These are phyloP conservation scores for Perkinsus olseni DNA, from an alignment of 169 alveolate genomes.

Conservation along the genomic window DNA sequence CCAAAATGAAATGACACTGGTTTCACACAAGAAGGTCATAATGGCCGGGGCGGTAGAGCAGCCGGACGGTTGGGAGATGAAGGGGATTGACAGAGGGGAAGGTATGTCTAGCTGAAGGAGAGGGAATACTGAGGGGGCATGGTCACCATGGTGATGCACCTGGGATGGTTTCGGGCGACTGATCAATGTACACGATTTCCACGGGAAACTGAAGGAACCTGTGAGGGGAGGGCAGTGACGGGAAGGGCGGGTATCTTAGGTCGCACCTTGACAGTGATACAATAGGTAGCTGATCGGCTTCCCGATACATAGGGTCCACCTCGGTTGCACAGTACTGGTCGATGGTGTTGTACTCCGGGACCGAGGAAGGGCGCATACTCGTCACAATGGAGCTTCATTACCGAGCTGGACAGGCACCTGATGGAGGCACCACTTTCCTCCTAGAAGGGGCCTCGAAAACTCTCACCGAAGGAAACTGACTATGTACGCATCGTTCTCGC, in stretches of 20 bases:
- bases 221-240: background rate
- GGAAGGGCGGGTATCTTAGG: background rate
- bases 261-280: background rate
- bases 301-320: slow-evolving; percentile 2
- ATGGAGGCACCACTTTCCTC: background rate
- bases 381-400: slow-evolving; percentile 1
- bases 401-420: slow-evolving; percentile 20
- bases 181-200: slow-evolving; percentile 26
- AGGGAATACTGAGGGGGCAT: background rate
- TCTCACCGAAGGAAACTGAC: slow-evolving; percentile 6
- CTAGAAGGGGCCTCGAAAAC: slow-evolving; percentile 11
- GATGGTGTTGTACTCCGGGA: slow-evolving; percentile 1
- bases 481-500: slow-evolving; percentile 8
- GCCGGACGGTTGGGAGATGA: background rate
- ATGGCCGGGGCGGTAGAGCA: slow-evolving; percentile 33
- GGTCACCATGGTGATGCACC: slow-evolving; percentile 7
- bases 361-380: slow-evolving; percentile 16
- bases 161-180: slow-evolving; percentile 13
- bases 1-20: background rate
- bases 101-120: slow-evolving; percentile 17
- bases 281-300: slow-evolving; percentile 26
- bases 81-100: slow-evolving; percentile 9
- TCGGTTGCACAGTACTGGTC: background rate
- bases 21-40: slow-evolving; percentile 14
- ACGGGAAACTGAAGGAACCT: background rate